Conservation (phyloP, 202 grass and related monocot species). For the Carex sylvatica region DNA sequence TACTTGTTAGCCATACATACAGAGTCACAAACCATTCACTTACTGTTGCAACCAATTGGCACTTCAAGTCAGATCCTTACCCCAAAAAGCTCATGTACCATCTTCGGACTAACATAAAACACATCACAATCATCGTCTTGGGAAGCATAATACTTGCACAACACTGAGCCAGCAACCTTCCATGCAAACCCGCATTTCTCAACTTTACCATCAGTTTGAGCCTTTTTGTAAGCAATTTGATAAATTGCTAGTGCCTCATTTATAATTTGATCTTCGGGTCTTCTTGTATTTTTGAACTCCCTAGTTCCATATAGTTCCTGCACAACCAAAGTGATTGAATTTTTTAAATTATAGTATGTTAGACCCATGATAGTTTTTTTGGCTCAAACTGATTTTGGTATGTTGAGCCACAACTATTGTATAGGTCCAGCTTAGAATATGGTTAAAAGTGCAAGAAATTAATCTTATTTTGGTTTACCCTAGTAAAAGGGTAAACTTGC, state of each 20-base stretch:
- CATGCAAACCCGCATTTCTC: slow-evolving; percentile 57
- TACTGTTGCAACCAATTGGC: neutral
- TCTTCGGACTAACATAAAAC: neutral
- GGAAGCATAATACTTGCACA: slow-evolving; percentile 39
- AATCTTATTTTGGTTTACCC: neutral
- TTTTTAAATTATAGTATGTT: neutral
- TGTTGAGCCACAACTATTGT: neutral
- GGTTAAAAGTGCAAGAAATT: neutral
- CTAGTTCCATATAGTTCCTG: slow-evolving; percentile 38
- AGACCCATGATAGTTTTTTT: neutral
- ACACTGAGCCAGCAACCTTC: slow-evolving; percentile 48
- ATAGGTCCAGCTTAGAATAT: neutral
- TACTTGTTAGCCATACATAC: neutral
- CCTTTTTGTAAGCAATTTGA: slow-evolving; percentile 39
- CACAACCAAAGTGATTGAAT: neutral
- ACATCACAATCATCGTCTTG: slow-evolving; percentile 6
- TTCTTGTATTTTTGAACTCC: slow-evolving; percentile 42
- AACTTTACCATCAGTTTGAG: neutral
- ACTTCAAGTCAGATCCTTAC: neutral
- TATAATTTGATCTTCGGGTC: slow-evolving; percentile 23
- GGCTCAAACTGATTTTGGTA: too few species aligned
- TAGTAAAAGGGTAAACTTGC: slow-evolving; percentile 28
- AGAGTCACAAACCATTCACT: neutral
- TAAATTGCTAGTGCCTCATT: slow-evolving; percentile 52
- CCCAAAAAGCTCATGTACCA: slow-evolving; percentile 3